These are phyloP conservation scores for Phascolomyces articulosus DNA, from an alignment of 371 early-diverging fungal genomes.

Conservation along the genomic window DNA sequence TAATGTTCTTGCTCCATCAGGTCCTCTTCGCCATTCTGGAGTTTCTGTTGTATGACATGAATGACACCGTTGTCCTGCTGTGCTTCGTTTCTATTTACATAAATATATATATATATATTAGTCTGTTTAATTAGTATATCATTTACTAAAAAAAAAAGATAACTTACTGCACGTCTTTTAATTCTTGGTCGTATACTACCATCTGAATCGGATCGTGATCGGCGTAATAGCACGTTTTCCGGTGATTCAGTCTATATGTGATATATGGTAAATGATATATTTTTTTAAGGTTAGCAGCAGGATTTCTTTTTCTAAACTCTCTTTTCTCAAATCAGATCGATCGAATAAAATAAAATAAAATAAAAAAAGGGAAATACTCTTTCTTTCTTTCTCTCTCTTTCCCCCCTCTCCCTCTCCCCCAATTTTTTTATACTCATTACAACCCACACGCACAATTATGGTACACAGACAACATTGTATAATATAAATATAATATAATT, in stretches of 20 bases:
- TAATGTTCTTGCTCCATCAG: conserved; percentile 68
- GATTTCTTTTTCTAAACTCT: too few relatives aligned
- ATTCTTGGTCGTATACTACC: conserved; percentile 26
- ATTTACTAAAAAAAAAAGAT: not conserved
- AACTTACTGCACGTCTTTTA: conserved; percentile 32
- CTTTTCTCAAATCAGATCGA: too few relatives aligned
- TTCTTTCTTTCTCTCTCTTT: too few relatives aligned
- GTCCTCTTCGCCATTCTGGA: conserved; percentile 76
- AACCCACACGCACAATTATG: too few relatives aligned
- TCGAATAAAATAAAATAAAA: too few relatives aligned
- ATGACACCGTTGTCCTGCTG: conserved; percentile 41
- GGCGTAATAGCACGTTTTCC: conserved; percentile 31
- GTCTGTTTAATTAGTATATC: too few relatives aligned
- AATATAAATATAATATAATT: not conserved
- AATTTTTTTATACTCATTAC: too few relatives aligned
- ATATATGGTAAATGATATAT: too few relatives aligned
- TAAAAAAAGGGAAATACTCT: too few relatives aligned
- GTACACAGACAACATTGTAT: too few relatives aligned
- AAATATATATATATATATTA: too few relatives aligned
- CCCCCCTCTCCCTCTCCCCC: too few relatives aligned
- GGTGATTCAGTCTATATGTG: conserved; percentile 7
- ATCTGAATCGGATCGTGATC: conserved; percentile 28
- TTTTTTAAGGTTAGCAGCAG: not conserved
- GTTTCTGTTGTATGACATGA: conserved; percentile 66
- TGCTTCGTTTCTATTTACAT: conserved; percentile 18